Evolutionary conservation across 2,329 filamentous ascomycete genomes (phyloP).

Genomic region (Aspergillus sp.): DNA sequence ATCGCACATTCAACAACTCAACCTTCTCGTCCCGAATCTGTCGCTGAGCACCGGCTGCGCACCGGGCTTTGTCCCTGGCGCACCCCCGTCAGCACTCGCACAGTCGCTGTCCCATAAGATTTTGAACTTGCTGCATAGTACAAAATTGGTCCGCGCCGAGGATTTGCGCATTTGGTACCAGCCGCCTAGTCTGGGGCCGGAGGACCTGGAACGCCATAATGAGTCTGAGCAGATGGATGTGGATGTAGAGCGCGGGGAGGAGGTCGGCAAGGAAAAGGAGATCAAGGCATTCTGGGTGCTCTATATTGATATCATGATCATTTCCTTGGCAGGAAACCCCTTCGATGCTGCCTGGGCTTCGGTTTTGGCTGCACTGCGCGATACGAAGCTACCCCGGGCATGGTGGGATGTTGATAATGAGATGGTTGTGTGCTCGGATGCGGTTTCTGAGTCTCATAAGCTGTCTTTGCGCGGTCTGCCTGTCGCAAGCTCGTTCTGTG

Average conservation of each 20-base stretch:
- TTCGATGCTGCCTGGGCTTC: slow-evolving; percentile 91
- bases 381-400: slow-evolving; percentile 75
- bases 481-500: slow-evolving; percentile 73
- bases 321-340: slow-evolving; percentile 87
- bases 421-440: slow-evolving; percentile 72
- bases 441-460: slow-evolving; percentile 53
- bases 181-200: slow-evolving; percentile 43
- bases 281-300: slow-evolving; percentile 91
- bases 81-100: slow-evolving; percentile 74
- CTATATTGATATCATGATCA: slow-evolving; percentile 92
- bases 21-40: slow-evolving; percentile 88
- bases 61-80: slow-evolving; percentile 80
- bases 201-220: slow-evolving; percentile 34
- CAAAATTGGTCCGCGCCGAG: slow-evolving; percentile 64
- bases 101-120: slow-evolving; percentile 83
- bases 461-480: slow-evolving; percentile 68
- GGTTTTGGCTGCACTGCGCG: slow-evolving; percentile 74
- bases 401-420: slow-evolving; percentile 83
- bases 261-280: slow-evolving; percentile 41
- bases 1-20: slow-evolving; percentile 51
- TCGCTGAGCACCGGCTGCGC: slow-evolving; percentile 89
- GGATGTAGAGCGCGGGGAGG: slow-evolving; percentile 44
- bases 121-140: slow-evolving; percentile 72
- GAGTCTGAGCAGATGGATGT: slow-evolving; percentile 51
- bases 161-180: slow-evolving; percentile 74